Evolutionary conservation across 1,139 yeast genomes (phyloP), one percentile per base, ranked within the genome.

Genomic region (Blastobotrys malaysiensis): DNA sequence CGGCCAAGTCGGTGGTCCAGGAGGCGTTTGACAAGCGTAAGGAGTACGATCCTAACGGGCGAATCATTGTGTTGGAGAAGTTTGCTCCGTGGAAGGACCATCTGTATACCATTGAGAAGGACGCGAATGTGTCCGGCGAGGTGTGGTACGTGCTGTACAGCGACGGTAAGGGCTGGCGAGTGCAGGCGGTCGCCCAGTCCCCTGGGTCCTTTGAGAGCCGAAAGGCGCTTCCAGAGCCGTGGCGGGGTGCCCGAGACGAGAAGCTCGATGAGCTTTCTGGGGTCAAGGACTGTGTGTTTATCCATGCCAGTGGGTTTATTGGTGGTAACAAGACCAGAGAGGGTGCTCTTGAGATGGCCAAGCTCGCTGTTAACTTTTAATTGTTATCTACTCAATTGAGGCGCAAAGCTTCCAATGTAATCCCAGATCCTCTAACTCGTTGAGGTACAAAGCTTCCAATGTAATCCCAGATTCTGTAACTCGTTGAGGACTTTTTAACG

Each of bases 21-120:
- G 73, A 75, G n/a, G 90, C 96, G 0, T 80, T 89, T 63, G 73
- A 74, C 5, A 64, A 72, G 18, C 65, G 75, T 3, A 49, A 50
- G 22, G 47, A 66, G 57, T 64, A 70, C 57, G 75, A 69, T 54
- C 43, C 59, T 46, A 77, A 85, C 24, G 97, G 97, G 27, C 81
- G 84, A 60, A 84, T 93, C 50, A 67, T 95, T 13, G 77, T 88
- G 2, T 77, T 93, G 60, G 83, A 80, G 19, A 79, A 78, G 59
- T 88, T 85, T 68, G 87, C 90, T 56, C 96, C 97, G 52, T 93
- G 99, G 99, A 91, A 90, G 70, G 97, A 89, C 65, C 98, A 93
- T 68, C 75, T 93, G 54, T 88, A 84, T 67, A 76, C 77, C 45
- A 77, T 89, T 60, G 98, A 90, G 70, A 78, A 77, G 63, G 89